Conservation (phyloP, 2,329 filamentous ascomycete species). For the Lecanosticta acicola region DNA sequence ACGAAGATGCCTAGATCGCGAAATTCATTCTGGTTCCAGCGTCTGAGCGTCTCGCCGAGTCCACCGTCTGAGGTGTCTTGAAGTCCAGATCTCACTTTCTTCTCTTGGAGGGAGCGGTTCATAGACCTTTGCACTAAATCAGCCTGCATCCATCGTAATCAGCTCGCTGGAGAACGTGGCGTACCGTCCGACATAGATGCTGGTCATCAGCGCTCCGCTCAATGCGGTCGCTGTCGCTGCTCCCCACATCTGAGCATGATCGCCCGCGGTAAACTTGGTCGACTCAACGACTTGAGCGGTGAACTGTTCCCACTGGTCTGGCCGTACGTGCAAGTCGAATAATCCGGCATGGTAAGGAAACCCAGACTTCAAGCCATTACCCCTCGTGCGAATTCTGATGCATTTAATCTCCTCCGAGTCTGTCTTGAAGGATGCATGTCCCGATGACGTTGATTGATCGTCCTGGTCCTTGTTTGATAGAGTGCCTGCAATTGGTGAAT, state of each 20-base stretch:
- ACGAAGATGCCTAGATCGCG: conserved; percentile 9
- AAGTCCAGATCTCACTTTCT: conserved; percentile 11
- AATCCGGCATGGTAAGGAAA: conserved; percentile 12
- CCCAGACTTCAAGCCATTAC: conserved; percentile 8
- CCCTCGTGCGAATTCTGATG: conserved; percentile 10
- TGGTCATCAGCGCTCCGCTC: conserved; percentile 10
- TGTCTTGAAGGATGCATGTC: background rate
- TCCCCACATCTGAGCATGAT: conserved; percentile 12
- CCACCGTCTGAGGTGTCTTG: conserved; percentile 6
- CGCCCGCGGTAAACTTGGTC: conserved; percentile 6
- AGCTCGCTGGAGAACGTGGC: too few relatives aligned
- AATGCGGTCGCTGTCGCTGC: conserved; percentile 10
- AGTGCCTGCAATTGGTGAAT: background rate
- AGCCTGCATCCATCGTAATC: too few relatives aligned
- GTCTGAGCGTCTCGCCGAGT: conserved; percentile 8
- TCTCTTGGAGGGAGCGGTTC: conserved; percentile 12
- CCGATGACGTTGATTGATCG: background rate
- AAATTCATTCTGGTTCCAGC: conserved; percentile 13
- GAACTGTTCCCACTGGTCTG: conserved; percentile 14
- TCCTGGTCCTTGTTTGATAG: background rate
- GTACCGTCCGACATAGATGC: conserved; percentile 8
- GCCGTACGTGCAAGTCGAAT: conserved; percentile 12
- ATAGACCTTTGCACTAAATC: background rate
- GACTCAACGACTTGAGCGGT: conserved; percentile 8
- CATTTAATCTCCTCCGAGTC: background rate